Evolutionary conservation across 805 yeast genomes (phyloP), one percentile per base, ranked within the genome.

Genomic region (Monosporozyma solicola): DNA sequence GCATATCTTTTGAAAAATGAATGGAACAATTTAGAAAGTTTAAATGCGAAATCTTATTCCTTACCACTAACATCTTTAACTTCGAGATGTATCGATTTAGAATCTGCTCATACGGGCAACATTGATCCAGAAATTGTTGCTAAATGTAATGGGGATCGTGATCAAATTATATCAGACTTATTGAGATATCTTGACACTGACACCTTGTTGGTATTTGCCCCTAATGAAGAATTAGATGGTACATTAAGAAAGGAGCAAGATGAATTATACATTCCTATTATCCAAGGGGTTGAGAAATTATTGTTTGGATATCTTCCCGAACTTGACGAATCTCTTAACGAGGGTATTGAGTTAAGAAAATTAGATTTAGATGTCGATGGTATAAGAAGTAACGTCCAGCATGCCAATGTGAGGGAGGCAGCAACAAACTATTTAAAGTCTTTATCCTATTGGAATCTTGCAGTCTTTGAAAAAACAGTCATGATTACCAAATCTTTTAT

Each of bases 171-270:
- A 55, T 68, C 75, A 45, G 79, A 78, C 57, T 71, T 94, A 56
- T 72, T 92, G 62, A 81, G 91, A 52, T 94, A 91, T 64, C 74
- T 95, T 54, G 99, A 94, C 67, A 94, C 99, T 0, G 99, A 94
- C 68, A 90, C 98, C 1, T 73, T 95, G 57, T 75, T 94, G 51
- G 89, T 92, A 8, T 85, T 91, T 63, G 83, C 97, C 1, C 95
- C 97, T 11, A 58, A 61, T 10, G 75, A 73, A 44, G 98, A 92
- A 66, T 89, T 86, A 65, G 91, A 87, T 59, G 98, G 98, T 9
- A 74, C 73, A 44, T 74, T 94, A 56, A 78, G 99, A 63, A 67
- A 72, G 41, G 88, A 80, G n/a, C 99, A 94, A 69, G 84, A 88
- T 57, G 80, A 82, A 59, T 70, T 76, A 52, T 95, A 88, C 69